Base-by-base conservation (phyloP, 768 basidiomycete genomes). In the Suillus luteus region DNA sequence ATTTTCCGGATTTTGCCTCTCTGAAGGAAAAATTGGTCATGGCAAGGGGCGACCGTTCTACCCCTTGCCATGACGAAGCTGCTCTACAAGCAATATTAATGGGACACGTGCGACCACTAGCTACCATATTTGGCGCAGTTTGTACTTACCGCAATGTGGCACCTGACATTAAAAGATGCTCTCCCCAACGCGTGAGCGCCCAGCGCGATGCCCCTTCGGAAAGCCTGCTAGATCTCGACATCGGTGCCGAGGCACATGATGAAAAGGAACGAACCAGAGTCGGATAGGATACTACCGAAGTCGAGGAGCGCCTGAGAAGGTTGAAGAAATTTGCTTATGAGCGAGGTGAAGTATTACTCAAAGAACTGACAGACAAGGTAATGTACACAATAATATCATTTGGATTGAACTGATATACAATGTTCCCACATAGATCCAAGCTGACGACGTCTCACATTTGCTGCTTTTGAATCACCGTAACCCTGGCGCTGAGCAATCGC, bases 311-410 rank as follows among this genome's bases (percentile, higher is more conserved):
- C 58, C 74, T 99, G 17, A 88, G 87, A 33, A 80, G 88, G 69
- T 73, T 99, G 57, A 88, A 85, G 75, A 91, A 94, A 80, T 90
- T 99, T 65, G 83, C 88, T 52, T 86, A 86, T 62, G 96, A 99
- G 78, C 80, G 96, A 57, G 85, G 84, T 12, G 92, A 96, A 68
- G 88, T n/a, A n/a, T n/a, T 95, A 0, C 76, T 99, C 61, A 95
- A 92, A 73, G 97, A 99, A 72, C 80, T 99, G 57, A 99, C 99
- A 74, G 96, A 98, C 51, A 96, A 96, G 86, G 96, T 95, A 61
- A 51, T 62, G 52, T 19, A 2, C 54, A 49, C 15, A 48, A 61
- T 19, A 24, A 41, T 60, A 22, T 55, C 55, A n/a, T 55, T 2
- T 69, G 12, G 2, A 41, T 33, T 58, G 12, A 35, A 10, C 54